A percentile compares a stretch with the other conserved stretches of the same genome.
These are phyloP conservation scores for Cladobotryum mycophilum DNA, from an alignment of 2,329 filamentous ascomycete genomes.

Conservation along the genomic window DNA sequence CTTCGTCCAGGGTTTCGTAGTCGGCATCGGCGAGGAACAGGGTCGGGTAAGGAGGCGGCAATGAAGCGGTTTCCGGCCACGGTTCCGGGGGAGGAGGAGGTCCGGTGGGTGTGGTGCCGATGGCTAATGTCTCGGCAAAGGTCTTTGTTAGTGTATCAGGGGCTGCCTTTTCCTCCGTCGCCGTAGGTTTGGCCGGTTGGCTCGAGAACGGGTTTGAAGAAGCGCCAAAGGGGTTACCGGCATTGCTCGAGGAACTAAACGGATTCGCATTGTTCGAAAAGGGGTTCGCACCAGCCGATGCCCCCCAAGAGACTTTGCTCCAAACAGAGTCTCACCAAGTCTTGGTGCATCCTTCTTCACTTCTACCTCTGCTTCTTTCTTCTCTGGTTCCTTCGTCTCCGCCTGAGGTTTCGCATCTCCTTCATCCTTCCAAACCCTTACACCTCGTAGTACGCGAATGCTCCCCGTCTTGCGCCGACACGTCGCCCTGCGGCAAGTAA, in stretches of 20 bases:
- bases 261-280: slow-evolving; percentile 51
- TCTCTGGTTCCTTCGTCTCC: slow-evolving; percentile 25
- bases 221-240: slow-evolving; percentile 26
- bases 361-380: slow-evolving; percentile 26
- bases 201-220: slow-evolving; percentile 25
- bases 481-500: slow-evolving; percentile 68
- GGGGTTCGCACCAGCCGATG: slow-evolving; percentile 43
- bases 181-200: slow-evolving; percentile 27
- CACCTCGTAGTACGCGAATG: slow-evolving; percentile 66
- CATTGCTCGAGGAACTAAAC: slow-evolving; percentile 30
- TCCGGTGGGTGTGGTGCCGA: slow-evolving; percentile 49
- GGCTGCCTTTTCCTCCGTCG: slow-evolving; percentile 20
- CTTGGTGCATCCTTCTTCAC: slow-evolving; percentile 33
- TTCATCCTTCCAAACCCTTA: slow-evolving; percentile 47
- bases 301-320: slow-evolving; percentile 45
- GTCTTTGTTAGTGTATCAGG: slow-evolving; percentile 46
- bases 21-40: slow-evolving; percentile 83
- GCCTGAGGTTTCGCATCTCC: slow-evolving; percentile 26
- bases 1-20: slow-evolving; percentile 74
- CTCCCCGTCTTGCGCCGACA: slow-evolving; percentile 81
- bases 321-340: slow-evolving; percentile 65
- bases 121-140: slow-evolving; percentile 70
- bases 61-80: slow-evolving; percentile 64
- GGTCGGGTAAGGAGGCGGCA: slow-evolving; percentile 65
- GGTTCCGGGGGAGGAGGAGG: slow-evolving; percentile 48